Base-by-base conservation (phyloP, 2,329 filamentous ascomycete genomes). In the Fusarium caatingaense region DNA sequence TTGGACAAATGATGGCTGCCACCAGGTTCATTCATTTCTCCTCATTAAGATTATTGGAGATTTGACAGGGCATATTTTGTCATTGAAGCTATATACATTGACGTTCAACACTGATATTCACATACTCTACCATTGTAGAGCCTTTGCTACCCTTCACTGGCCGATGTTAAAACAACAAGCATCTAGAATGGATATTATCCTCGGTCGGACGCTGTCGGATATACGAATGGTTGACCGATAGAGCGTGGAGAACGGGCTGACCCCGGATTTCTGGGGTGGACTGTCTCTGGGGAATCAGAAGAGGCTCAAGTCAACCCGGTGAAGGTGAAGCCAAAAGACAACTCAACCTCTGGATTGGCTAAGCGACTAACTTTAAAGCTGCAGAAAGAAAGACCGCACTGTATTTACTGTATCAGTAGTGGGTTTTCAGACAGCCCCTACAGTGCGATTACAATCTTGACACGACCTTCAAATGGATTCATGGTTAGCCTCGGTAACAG, bases 181-280 rank as follows among this genome's bases (percentile, higher is more conserved):
- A 20, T 18, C 8, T 50, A 27, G 13, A 34, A 27, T 10, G 27
- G 10, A 28, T 12, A 16, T 46, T 51, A 70, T 51, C 68, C 68
- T 70, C 67, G 68, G 59, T 74, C 69, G 66, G 72, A 67, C 37
- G 2, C 37, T 40, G 56, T 67, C 66, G 60, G 27, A 28, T 28
- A 28, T 28, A 28, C 27, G 27, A 28, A 28, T 28, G 11, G 5
- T 28, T 28, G 27, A 28, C 27, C 27, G 27, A 28, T 28, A 28
- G 27, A 55, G 54, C 50, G 61, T 47, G 61, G 58, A 51, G 66
- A 68, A 68, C 15, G 8, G 30, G 51, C 56, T 50, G 51, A 74
- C 71, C 72, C 73, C 69, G 46, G 71, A 71, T 69, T 71, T 28
- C 27, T 28, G 27, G 27, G 11, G 27, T 28, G 27, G 27, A 28